Conservation (phyloP, 106 monocot genomes). For the Chionographis japonica region DNA sequence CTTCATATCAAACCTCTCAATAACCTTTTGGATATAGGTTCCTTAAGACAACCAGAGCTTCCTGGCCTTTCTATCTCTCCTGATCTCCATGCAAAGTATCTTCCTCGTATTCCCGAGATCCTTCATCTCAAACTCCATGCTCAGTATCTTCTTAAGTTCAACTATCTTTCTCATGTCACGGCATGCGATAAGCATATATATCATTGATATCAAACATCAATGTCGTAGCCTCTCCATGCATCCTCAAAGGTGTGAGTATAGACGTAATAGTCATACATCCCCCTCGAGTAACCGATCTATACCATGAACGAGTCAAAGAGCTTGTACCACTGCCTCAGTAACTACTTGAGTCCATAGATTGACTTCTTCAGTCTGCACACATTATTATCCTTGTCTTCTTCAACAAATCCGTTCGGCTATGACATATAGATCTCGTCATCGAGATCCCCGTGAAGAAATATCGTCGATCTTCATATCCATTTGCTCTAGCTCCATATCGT, state of each 20-base stretch:
- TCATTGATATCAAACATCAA: background rate
- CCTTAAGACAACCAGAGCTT: background rate
- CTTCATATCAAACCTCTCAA: slow-evolving; percentile 2
- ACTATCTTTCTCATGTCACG: background rate
- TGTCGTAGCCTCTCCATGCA: background rate
- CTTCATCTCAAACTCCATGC: slow-evolving; percentile 6
- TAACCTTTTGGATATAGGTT: background rate
- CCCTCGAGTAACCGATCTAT: background rate
- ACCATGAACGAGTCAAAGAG: slow-evolving; percentile 10
- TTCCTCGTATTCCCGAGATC: background rate
- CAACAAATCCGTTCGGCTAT: slow-evolving; percentile 1
- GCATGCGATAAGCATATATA: slow-evolving; percentile 2
- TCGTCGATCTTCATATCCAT: slow-evolving; percentile 11
- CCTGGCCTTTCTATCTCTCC: background rate
- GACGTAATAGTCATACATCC: background rate
- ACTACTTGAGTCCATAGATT: slow-evolving; percentile 5
- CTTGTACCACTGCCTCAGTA: slow-evolving; percentile 6
- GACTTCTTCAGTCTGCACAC: slow-evolving; percentile 4
- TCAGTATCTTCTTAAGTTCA: background rate
- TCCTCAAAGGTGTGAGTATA: background rate
- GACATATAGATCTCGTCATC: slow-evolving; percentile 8
- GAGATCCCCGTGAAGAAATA: slow-evolving; percentile 8
- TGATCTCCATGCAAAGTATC: slow-evolving; percentile 1
- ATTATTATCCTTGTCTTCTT: background rate
- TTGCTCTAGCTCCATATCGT: background rate